Conservation (phyloP, 345 rosid species). For the Lepidium sativum region DNA sequence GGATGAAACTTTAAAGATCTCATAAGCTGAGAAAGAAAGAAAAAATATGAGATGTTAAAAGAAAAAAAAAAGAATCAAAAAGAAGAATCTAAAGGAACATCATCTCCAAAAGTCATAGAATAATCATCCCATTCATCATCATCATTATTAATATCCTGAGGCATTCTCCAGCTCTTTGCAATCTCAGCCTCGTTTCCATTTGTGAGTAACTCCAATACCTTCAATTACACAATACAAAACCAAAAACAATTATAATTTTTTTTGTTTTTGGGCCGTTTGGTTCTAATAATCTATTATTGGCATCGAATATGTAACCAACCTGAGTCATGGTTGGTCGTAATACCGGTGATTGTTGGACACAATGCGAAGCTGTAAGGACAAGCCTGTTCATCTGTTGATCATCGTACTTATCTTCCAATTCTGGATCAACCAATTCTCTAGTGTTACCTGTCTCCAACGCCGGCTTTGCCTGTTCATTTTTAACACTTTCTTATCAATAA, state of each 20-base stretch:
- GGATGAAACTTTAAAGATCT: neutral
- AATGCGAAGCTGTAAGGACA: slow-evolving; percentile 61
- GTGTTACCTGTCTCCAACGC: slow-evolving; percentile 65
- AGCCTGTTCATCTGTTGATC: slow-evolving; percentile 56
- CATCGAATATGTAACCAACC: slow-evolving; percentile 30
- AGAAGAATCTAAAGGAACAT: slow-evolving; percentile 48
- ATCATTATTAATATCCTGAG: slow-evolving; percentile 31
- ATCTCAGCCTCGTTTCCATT: slow-evolving; percentile 46
- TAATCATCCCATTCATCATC: slow-evolving; percentile 59
- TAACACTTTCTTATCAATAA: neutral
- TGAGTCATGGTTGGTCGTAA: slow-evolving; percentile 87
- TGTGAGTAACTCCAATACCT: slow-evolving; percentile 73
- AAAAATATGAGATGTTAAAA: neutral
- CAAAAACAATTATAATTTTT: neutral
- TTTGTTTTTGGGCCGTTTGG: neutral
- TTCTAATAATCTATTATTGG: neutral
- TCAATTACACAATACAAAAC: neutral
- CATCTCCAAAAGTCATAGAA: slow-evolving; percentile 65
- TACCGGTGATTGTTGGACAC: slow-evolving; percentile 68
- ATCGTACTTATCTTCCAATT: slow-evolving; percentile 48
- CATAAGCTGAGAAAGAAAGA: neutral
- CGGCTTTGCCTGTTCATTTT: slow-evolving; percentile 59
- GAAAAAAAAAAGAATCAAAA: slow-evolving; percentile 31
- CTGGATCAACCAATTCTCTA: slow-evolving; percentile 52
- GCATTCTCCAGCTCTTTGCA: slow-evolving; percentile 62